Conservation (phyloP, 2,329 filamentous ascomycete genomes). For the Thielaviopsis euricoi region DNA sequence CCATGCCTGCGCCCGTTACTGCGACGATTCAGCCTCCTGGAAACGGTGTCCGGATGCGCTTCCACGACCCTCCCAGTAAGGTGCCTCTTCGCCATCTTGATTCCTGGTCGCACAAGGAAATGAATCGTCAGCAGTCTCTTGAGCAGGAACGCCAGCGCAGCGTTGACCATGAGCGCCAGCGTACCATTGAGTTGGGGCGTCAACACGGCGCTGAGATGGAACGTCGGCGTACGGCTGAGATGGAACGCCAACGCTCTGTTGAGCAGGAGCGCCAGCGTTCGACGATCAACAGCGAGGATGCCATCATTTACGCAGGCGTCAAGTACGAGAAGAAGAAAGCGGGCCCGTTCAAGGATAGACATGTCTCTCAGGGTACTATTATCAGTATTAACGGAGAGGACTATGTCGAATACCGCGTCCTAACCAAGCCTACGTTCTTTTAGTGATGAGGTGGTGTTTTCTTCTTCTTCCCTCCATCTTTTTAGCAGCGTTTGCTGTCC, state of each 20-base stretch:
- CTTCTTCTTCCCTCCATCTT: not conserved
- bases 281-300: slow-evolving; percentile 25
- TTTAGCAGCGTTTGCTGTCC: not conserved
- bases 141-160: not conserved
- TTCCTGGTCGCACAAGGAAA: not conserved
- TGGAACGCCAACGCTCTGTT: not conserved
- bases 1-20: not conserved
- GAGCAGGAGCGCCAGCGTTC: not conserved
- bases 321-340: slow-evolving; percentile 46
- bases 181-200: not conserved
- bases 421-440: slow-evolving; percentile 47
- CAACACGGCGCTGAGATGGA: not conserved
- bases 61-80: not conserved
- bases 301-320: slow-evolving; percentile 40
- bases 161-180: not conserved
- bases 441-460: slow-evolving; percentile 16
- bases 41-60: not conserved
- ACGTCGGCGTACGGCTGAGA: not conserved
- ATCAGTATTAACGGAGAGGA: slow-evolving; percentile 51
- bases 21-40: not conserved
- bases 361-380: slow-evolving; percentile 44
- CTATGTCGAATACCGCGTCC: slow-evolving; percentile 48
- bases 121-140: not conserved
- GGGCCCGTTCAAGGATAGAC: slow-evolving; percentile 44
- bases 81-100: not conserved